Base-by-base conservation (phyloP, 306 rosid species). In the Quillaja saponaria region DNA sequence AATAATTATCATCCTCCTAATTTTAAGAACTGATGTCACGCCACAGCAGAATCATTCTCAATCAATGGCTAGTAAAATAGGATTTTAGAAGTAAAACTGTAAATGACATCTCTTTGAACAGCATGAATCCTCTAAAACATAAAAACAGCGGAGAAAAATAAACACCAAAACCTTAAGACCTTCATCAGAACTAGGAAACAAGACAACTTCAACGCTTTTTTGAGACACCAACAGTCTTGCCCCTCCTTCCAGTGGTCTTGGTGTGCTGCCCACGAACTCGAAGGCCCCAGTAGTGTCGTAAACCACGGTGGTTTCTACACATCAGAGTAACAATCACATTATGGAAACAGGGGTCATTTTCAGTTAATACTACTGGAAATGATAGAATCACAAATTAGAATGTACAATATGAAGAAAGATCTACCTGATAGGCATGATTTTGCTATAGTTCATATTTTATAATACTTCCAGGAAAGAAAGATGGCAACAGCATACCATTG, bases 191-290 rank as follows among this genome's bases (percentile, higher is more conserved):
- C 63, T 44, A 11, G 57, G 25, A 61, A 25, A 25, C n/a, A 31
- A 19, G 51, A 28, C 59, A 51, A 49, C 42, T 53, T 80, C 68
- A 87, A 60, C 96, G 99, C 85, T 92, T 92, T 88, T 92, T 92
- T 13, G 99, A 92, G 59, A 92, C 99, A 89, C 99, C 96, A 57
- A 89, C 99, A 63, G 99, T 92, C 73, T 92, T 92, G 7, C 99
- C 99, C 49, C 99, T 79, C 48, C 99, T 94, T 11, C 99, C 99
- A 1, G 99, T 92, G 16, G 99, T 92, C 85, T 92, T 92, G 58
- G 99, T 92, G 75, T 92, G 99, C 87, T 92, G 99, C 18, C 99
- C 99, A 42, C 99, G 99, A n/a, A 92, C 96, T 3, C 96, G 95
- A 13, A 92, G 99, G 53, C 99, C 96, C 99, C 96, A 92, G 91